A percentile compares a stretch with the other conserved stretches of the same genome.
Conservation (phyloP, 305 asterid species). For the Fraxinus xanthoxyloides region DNA sequence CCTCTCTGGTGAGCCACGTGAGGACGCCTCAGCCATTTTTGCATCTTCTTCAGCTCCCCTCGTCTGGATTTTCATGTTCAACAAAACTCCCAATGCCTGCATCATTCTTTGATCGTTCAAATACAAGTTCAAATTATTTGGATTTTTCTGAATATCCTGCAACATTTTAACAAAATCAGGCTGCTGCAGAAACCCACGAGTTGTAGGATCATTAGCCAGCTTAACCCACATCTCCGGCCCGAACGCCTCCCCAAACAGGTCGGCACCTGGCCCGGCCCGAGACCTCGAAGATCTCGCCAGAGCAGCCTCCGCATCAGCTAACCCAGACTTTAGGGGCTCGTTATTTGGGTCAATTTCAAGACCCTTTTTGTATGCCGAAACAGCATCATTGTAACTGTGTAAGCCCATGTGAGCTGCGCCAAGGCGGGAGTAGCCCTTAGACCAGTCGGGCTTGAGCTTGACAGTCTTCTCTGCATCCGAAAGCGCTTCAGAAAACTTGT, state of each 20-base stretch:
- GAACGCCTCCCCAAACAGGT: conserved; percentile 72
- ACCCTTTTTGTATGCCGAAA: conserved; percentile 62
- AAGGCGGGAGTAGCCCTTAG: conserved; percentile 83
- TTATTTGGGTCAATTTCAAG: conserved; percentile 75
- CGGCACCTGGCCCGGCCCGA: conserved; percentile 28
- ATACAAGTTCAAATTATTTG: conserved; percentile 56
- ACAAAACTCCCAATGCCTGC: conserved; percentile 74
- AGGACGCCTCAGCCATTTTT: conserved; percentile 26
- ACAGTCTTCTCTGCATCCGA: conserved; percentile 75
- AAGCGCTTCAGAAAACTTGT: conserved; percentile 60
- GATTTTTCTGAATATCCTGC: conserved; percentile 82
- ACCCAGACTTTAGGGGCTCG: conserved; percentile 70
- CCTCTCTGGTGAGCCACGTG: conserved; percentile 42
- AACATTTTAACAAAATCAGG: conserved; percentile 69
- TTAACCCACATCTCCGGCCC: conserved; percentile 89
- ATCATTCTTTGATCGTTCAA: conserved; percentile 78
- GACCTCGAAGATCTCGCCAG: conserved; percentile 35
- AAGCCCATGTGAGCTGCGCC: conserved; percentile 80
- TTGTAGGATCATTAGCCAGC: conserved; percentile 58
- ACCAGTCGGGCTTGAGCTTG: conserved; percentile 80
- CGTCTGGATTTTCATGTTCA: conserved; percentile 60
- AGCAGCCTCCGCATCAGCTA: conserved; percentile 70
- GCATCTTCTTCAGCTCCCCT: conserved; percentile 42
- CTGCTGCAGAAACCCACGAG: conserved; percentile 57
- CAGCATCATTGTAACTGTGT: conserved; percentile 49